Conservation (phyloP, 176 grass and related monocot genomes). For the Lolium perenne region DNA sequence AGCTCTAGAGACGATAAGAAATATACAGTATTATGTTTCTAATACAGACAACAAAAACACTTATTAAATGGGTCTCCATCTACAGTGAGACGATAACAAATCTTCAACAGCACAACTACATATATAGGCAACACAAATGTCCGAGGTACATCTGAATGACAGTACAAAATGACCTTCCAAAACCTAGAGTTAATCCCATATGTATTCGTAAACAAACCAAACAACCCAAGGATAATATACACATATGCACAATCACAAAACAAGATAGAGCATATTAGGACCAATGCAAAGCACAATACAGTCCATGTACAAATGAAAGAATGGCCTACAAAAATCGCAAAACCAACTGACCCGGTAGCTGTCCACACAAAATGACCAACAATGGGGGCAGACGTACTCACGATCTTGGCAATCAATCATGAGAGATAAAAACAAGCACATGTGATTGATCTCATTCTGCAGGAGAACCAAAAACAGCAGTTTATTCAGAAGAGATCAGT, state of each 20-base stretch:
- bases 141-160: slow-evolving; percentile 38
- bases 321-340: slow-evolving; percentile 68
- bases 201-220: slow-evolving; percentile 22
- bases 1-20: too few relatives aligned
- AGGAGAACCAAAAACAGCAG: background rate
- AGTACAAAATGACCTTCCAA: slow-evolving; percentile 40
- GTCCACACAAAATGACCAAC: slow-evolving; percentile 39
- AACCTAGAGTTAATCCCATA: slow-evolving; percentile 46
- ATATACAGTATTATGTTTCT: too few relatives aligned
- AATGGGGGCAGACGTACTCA: slow-evolving; percentile 31
- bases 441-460: slow-evolving; percentile 34
- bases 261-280: slow-evolving; percentile 47
- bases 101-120: slow-evolving; percentile 35
- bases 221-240: slow-evolving; percentile 52
- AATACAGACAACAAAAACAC: too few relatives aligned
- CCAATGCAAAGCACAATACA: slow-evolving; percentile 53
- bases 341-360: slow-evolving; percentile 45
- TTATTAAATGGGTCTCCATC: background rate
- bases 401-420: slow-evolving; percentile 34
- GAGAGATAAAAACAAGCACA: slow-evolving; percentile 16
- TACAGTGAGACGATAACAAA: background rate
- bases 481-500: slow-evolving; percentile 77
- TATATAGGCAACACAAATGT: slow-evolving; percentile 26
- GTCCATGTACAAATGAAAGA: slow-evolving; percentile 83
- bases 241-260: slow-evolving; percentile 59